Percentiles rank a stretch among this genome's conserved stretches.
Evolutionary conservation across 495 filamentous ascomycete species (phyloP).

Genomic region (Aspergillus carlsbadensis): DNA sequence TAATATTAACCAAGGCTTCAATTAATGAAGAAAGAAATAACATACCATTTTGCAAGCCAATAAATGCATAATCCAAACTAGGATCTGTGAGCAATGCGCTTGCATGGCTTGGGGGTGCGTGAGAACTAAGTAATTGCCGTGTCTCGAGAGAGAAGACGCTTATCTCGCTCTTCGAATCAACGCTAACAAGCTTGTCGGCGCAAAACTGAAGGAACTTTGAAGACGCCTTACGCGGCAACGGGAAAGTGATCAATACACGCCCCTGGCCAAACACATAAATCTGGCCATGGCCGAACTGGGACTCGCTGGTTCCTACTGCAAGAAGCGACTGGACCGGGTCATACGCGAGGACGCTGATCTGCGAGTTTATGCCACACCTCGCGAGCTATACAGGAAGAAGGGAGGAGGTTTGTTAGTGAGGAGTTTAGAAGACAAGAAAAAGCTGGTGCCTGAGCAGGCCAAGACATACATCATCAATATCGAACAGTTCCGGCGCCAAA

Average conservation of each 20-base stretch:
- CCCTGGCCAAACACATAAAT: slow-evolving; percentile 90
- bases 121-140: slow-evolving; percentile 54
- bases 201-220: slow-evolving; percentile 73
- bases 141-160: slow-evolving; percentile 73
- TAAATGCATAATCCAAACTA: slow-evolving; percentile 84
- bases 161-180: slow-evolving; percentile 83
- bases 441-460: slow-evolving; percentile 30
- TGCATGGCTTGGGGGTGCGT: slow-evolving; percentile 71
- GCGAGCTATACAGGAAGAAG: slow-evolving; percentile 64
- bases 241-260: slow-evolving; percentile 69
- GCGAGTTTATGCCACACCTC: slow-evolving; percentile 85
- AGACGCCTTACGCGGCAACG: slow-evolving; percentile 62
- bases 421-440: slow-evolving; percentile 8
- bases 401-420: slow-evolving; percentile 24
- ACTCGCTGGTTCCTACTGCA: slow-evolving; percentile 86
- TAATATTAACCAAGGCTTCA: slow-evolving; percentile 14
- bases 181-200: slow-evolving; percentile 74
- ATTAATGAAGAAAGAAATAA: not conserved
- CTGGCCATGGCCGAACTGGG: slow-evolving; percentile 71
- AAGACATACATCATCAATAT: slow-evolving; percentile 71
- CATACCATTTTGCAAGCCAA: slow-evolving; percentile 69
- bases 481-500: slow-evolving; percentile 70
- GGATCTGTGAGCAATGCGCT: slow-evolving; percentile 76
- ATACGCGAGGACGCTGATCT: slow-evolving; percentile 79
- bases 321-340: slow-evolving; percentile 92